Percentiles rank a stretch among this genome's conserved stretches.
These are phyloP conservation scores for Manihot esculenta DNA, from an alignment of 441 rosid species.

Conservation along the genomic window DNA sequence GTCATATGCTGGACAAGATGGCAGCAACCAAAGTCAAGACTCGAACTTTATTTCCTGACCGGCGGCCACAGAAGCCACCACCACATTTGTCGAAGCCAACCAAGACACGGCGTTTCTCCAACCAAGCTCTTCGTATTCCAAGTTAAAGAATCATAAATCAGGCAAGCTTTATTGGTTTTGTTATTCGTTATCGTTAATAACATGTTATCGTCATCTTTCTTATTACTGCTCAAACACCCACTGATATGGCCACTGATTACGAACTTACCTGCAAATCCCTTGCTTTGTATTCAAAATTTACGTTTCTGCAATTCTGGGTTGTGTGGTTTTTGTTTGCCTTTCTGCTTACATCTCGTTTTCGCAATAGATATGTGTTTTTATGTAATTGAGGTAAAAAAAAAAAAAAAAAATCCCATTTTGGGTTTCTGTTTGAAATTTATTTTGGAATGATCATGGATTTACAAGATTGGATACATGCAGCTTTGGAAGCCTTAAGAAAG, in stretches of 20 bases:
- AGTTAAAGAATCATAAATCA: background rate
- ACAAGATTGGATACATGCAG: background rate
- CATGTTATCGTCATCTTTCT: background rate
- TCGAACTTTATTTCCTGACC: background rate
- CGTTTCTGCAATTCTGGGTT: background rate
- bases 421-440: background rate
- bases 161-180: background rate
- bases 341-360: background rate
- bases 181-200: background rate
- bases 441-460: background rate
- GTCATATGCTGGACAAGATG: background rate
- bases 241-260: background rate
- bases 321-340: background rate
- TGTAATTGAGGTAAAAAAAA: too few species aligned
- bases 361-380: background rate
- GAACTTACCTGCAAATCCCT: background rate
- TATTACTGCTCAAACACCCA: background rate
- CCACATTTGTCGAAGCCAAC: background rate
- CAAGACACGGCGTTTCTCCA: background rate
- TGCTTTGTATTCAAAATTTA: background rate
- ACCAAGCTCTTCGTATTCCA: background rate
- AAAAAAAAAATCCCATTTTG: too few species aligned
- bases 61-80: background rate
- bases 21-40: background rate
- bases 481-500: background rate